These are phyloP conservation scores for Limonium bicolor DNA, from an alignment of 148 eudicot species.

Conservation along the genomic window DNA sequence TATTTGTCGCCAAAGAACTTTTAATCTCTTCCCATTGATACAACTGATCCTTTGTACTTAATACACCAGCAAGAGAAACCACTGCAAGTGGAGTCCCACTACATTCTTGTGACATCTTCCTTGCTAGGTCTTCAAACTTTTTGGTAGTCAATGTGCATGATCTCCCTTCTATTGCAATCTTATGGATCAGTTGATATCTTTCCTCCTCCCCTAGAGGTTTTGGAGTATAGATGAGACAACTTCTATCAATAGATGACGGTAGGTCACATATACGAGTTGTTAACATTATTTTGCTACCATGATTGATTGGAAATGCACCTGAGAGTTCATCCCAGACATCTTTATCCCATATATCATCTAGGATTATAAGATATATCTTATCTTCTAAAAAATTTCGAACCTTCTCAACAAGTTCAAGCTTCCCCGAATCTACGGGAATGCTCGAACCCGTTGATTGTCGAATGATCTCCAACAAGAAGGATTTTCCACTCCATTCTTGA, in stretches of 20 bases:
- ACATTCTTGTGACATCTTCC: constrained; percentile 7
- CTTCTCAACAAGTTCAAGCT: neutral
- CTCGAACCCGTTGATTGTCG: constrained; percentile 1
- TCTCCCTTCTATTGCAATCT: neutral
- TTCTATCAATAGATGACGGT: neutral
- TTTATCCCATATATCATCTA: constrained; percentile 15
- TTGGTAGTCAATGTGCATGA: neutral
- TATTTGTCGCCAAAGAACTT: neutral
- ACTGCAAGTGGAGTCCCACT: constrained; percentile 15
- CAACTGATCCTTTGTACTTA: constrained; percentile 4
- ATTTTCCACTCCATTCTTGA: neutral
- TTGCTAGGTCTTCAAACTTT: neutral
- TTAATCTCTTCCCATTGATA: constrained; percentile 13
- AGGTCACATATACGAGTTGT: constrained; percentile 3
- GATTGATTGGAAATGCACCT: neutral
- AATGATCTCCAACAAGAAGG: constrained; percentile 4
- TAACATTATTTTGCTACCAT: constrained; percentile 9
- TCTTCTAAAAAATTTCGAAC: neutral
- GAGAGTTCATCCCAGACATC: constrained; percentile 4
- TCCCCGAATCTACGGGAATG: neutral
- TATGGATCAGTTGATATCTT: constrained; percentile 8
- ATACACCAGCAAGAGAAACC: constrained; percentile 10
- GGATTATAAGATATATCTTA: constrained; percentile 9
- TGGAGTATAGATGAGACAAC: neutral
- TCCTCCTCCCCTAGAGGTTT: constrained; percentile 2